Evolutionary conservation across 2,329 filamentous ascomycete species (phyloP).

Genomic region (Hypoxylon sp.): DNA sequence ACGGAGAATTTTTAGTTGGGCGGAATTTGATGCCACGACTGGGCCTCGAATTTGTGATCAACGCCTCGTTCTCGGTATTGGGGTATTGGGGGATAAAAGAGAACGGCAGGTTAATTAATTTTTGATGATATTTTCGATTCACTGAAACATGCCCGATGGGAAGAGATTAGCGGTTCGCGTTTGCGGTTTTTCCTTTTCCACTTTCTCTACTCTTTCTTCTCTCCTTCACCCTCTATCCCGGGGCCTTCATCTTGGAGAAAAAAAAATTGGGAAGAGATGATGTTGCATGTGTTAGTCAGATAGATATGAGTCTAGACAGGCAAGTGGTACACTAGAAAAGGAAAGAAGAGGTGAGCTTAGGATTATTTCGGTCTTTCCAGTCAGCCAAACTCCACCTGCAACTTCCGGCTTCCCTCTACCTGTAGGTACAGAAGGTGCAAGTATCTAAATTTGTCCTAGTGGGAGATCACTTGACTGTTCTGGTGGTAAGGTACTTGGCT

Average conservation of each 20-base stretch:
- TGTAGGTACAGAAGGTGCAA: constrained; percentile 18
- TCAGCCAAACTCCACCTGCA: constrained; percentile 16
- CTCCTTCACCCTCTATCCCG: constrained; percentile 10
- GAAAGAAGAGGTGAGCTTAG: constrained; percentile 22
- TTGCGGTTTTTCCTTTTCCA: constrained; percentile 13
- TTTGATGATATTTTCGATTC: constrained; percentile 33
- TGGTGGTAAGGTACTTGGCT: neutral
- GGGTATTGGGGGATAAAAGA: constrained; percentile 28
- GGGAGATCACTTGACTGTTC: constrained; percentile 22
- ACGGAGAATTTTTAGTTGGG: constrained; percentile 42
- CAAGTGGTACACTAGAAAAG: constrained; percentile 16
- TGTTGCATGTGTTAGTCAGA: constrained; percentile 22
- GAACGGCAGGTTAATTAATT: constrained; percentile 33
- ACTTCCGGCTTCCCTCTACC: constrained; percentile 17
- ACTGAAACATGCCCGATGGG: constrained; percentile 34
- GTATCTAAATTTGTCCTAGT: constrained; percentile 18
- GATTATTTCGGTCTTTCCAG: constrained; percentile 20
- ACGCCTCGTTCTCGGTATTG: constrained; percentile 41
- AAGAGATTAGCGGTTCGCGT: constrained; percentile 8
- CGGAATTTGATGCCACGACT: constrained; percentile 30
- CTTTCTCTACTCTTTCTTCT: constrained; percentile 4
- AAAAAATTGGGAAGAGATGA: constrained; percentile 7
- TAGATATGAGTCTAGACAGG: constrained; percentile 13
- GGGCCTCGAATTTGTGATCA: constrained; percentile 44
- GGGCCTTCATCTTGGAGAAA: constrained; percentile 7